Conservation (phyloP, 768 basidiomycete genomes). For the Kwoniella bestiolae region DNA sequence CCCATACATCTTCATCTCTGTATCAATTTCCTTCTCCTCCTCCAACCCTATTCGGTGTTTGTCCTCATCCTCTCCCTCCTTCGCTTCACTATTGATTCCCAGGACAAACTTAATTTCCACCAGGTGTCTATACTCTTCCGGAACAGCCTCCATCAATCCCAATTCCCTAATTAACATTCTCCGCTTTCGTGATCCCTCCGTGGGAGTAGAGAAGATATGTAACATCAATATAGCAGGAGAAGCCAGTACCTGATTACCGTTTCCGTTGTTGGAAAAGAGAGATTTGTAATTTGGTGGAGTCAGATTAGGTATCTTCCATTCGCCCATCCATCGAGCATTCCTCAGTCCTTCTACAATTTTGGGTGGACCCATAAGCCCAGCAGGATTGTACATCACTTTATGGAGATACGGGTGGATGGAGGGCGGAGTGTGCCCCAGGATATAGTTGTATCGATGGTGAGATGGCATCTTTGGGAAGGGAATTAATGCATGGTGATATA, state of each 20-base stretch:
- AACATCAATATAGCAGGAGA: slow-evolving; percentile 23
- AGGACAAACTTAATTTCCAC: slow-evolving; percentile 39
- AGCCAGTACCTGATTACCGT: not conserved
- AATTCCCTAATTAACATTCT: slow-evolving; percentile 24
- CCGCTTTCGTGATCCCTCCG: slow-evolving; percentile 7
- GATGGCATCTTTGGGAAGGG: not conserved
- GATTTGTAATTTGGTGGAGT: not conserved
- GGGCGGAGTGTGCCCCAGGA: not conserved
- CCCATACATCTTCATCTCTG: slow-evolving; percentile 31
- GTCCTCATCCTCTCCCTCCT: not conserved
- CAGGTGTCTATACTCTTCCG: slow-evolving; percentile 25
- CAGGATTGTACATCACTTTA: slow-evolving; percentile 12
- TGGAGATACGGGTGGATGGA: slow-evolving; percentile 6
- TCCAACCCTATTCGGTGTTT: not conserved
- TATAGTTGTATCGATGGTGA: slow-evolving; percentile 8
- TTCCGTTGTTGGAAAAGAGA: not conserved
- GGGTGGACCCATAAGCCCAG: slow-evolving; percentile 9
- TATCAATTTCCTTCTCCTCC: slow-evolving; percentile 26
- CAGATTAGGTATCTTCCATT: slow-evolving; percentile 1
- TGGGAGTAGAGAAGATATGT: slow-evolving; percentile 38
- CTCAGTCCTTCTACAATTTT: not conserved
- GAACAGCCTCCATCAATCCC: slow-evolving; percentile 15
- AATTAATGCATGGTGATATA: not conserved
- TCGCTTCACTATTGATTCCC: not conserved
- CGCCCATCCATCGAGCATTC: slow-evolving; percentile 12